Base-by-base conservation (phyloP, 176 grass and related monocot species). In the Aegilops bicornis region DNA sequence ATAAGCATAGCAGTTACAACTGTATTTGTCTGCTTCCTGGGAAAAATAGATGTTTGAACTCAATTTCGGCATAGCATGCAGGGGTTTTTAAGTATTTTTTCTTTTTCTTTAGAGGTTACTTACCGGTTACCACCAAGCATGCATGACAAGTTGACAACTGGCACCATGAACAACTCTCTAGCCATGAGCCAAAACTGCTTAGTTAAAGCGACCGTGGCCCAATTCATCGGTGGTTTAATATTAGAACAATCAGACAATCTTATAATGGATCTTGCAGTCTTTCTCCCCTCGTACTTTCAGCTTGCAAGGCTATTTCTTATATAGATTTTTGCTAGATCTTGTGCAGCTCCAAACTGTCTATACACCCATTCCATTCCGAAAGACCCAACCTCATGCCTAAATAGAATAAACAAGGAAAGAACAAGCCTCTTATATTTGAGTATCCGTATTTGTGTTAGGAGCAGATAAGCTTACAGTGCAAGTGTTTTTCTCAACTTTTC, bases 241-340 rank as follows among this genome's bases (percentile, higher is more conserved):
- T 72, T 82, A 68, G 59, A 19, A 62, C 67, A 80, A 60, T 20
- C 69, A 80, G 61, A 84, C 80, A 65, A 58, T 90, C 6, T 58
- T 58, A 35, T 6, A 8, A 58, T 58, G 19, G 54, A 58, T 58
- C 54, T 58, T 58, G 54, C 54, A 22, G 54, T 58, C 19, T 58
- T 58, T 58, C 19, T 3, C 54, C 54, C 19, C 54, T 58, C 19
- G 54, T 58, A 22, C 54, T 58, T 59, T 59, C 56, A 59, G 56
- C 20, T 59, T 59, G 20, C 7, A 59, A 22, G 56, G 56, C 56
- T 59, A 59, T 59, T 59, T 59, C 1, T 59, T 9, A 9, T 59
- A 59, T 9, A 58, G 19, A 20, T 22, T 22, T 58, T 8, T 58
- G 54, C 19, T 56, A 8, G 17, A 8, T 56, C 7, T 56, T 56